Evolutionary conservation across 2,329 filamentous ascomycete genomes (phyloP).

Genomic region (Neopestalotiopsis sp.): DNA sequence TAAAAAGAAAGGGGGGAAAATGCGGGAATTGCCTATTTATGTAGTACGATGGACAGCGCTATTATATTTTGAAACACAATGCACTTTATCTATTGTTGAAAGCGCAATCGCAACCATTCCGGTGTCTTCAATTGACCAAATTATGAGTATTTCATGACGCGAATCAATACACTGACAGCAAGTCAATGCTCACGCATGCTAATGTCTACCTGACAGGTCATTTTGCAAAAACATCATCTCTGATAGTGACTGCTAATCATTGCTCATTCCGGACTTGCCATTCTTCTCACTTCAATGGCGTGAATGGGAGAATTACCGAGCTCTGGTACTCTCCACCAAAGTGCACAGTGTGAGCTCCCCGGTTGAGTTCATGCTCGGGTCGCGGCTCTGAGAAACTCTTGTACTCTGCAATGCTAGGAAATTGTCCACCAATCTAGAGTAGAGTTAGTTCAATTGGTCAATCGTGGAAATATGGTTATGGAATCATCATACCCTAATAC

Average conservation of each 20-base stretch:
- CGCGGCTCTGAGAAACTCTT: slow-evolving; percentile 42
- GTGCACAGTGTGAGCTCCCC: slow-evolving; percentile 44
- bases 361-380: slow-evolving; percentile 47
- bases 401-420: slow-evolving; percentile 46
- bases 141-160: no score
- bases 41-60: no score
- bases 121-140: no score
- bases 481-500: slow-evolving; percentile 32
- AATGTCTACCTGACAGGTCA: no score
- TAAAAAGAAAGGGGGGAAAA: no score
- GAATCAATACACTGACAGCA: neutral
- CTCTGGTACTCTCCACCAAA: slow-evolving; percentile 43
- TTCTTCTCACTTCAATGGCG: neutral
- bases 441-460: slow-evolving; percentile 39
- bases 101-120: no score
- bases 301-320: slow-evolving; percentile 43
- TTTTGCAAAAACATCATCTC: no score
- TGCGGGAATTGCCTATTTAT: no score
- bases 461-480: slow-evolving; percentile 40
- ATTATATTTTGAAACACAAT: no score
- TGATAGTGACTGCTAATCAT: no score
- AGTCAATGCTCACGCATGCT: neutral
- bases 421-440: slow-evolving; percentile 32
- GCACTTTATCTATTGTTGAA: no score
- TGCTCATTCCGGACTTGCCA: no score